Conservation (phyloP, 208 protist species). For the Crithidia bombi region DNA sequence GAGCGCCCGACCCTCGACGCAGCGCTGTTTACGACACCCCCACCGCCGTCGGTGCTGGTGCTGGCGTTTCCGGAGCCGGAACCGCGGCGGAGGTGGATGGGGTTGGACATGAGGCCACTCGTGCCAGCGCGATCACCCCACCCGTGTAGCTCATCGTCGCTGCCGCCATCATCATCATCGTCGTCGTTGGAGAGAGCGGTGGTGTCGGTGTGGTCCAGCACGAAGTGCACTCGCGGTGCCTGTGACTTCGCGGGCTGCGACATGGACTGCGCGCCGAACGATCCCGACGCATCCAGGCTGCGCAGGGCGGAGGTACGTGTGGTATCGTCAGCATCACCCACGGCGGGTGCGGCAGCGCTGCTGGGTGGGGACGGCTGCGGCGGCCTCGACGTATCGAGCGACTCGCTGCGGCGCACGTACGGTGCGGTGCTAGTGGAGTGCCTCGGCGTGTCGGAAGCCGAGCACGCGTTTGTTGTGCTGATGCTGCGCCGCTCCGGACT, state of each 20-base stretch:
- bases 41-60: not conserved
- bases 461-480: not conserved
- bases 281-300: not conserved
- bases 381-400: slow-evolving; percentile 9
- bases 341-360: not conserved
- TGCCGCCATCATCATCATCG: not conserved
- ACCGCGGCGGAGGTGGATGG: not conserved
- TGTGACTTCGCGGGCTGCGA: not conserved
- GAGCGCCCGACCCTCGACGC: not conserved
- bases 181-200: not conserved
- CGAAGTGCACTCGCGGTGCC: slow-evolving; percentile 12
- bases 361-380: not conserved
- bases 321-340: not conserved
- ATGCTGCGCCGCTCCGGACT: not conserved
- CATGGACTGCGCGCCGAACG: not conserved
- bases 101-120: slow-evolving; percentile 23
- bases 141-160: not conserved
- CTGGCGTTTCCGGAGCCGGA: not conserved
- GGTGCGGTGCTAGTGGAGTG: slow-evolving; percentile 33
- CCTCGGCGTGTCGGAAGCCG: slow-evolving; percentile 16
- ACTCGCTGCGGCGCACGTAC: slow-evolving; percentile 38
- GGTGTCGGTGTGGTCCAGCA: not conserved
- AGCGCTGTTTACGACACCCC: not conserved
- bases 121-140: not conserved
- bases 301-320: slow-evolving; percentile 3